Conservation (phyloP, 2,329 filamentous ascomycete species). For the Neocucurbitaria cava region DNA sequence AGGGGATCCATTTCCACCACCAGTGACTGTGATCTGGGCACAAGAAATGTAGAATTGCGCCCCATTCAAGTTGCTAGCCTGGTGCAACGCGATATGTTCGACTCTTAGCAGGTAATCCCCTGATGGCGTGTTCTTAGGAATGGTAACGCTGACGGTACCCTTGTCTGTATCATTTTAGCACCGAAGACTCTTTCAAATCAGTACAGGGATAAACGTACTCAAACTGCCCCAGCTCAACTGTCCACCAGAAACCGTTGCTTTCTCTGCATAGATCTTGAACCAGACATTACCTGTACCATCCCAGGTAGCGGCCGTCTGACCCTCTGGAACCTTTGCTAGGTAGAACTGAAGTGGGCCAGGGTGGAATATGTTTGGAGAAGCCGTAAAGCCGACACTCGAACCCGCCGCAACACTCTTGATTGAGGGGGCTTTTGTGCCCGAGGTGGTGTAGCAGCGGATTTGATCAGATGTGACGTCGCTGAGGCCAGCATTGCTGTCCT, state of each 20-base stretch:
- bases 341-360: slow-evolving; percentile 48
- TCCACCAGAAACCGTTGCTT: slow-evolving; percentile 10
- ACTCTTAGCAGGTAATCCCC: slow-evolving; percentile 56
- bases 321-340: slow-evolving; percentile 46
- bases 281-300: slow-evolving; percentile 45
- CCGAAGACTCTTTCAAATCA: too few relatives aligned
- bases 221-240: slow-evolving; percentile 28
- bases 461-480: slow-evolving; percentile 21
- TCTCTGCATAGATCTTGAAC: slow-evolving; percentile 41
- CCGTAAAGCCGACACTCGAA: slow-evolving; percentile 41
- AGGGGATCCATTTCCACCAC: slow-evolving; percentile 45
- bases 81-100: slow-evolving; percentile 57
- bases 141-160: slow-evolving; percentile 41
- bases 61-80: slow-evolving; percentile 39
- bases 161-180: slow-evolving; percentile 4
- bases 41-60: slow-evolving; percentile 57
- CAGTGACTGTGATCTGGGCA: slow-evolving; percentile 52
- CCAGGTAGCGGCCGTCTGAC: slow-evolving; percentile 39
- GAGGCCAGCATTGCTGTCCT: slow-evolving; percentile 21
- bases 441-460: slow-evolving; percentile 40
- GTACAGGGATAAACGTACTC: slow-evolving; percentile 16
- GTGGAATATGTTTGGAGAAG: slow-evolving; percentile 33
- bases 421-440: slow-evolving; percentile 18
- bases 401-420: slow-evolving; percentile 30
- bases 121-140: slow-evolving; percentile 50